phyloP scores from a whole-genome alignment of 768 basidiomycete species.

The Cystofilobasidium capitatum region DNA sequence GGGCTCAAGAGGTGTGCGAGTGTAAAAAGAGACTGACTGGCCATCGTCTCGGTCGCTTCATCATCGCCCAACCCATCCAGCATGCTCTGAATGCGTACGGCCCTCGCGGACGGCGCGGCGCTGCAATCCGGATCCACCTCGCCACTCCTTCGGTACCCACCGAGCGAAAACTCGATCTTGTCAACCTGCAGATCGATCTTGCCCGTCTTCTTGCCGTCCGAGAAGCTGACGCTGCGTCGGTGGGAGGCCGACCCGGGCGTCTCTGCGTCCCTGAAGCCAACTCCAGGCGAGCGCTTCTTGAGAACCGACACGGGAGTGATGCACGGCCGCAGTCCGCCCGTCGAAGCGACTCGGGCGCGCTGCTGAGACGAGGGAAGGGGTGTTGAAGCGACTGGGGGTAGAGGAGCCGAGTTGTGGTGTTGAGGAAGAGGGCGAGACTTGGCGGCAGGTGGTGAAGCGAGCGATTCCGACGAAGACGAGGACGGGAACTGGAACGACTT shows the following conservation, averaged over 20 bases:
- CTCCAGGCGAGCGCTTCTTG: slow-evolving; percentile 25
- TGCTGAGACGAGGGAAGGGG: slow-evolving; percentile 12
- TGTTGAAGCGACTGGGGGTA: slow-evolving; percentile 7
- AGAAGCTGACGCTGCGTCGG: slow-evolving; percentile 69
- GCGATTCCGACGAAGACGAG: slow-evolving; percentile 8
- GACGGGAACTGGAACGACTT: slow-evolving; percentile 27
- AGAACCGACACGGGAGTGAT: slow-evolving; percentile 26
- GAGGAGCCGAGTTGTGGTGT: slow-evolving; percentile 18
- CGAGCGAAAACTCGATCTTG: slow-evolving; percentile 27
- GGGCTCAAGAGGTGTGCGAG: background rate
- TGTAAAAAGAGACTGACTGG: slow-evolving; percentile 46
- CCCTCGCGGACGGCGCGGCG: slow-evolving; percentile 53
- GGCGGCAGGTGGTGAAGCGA: background rate
- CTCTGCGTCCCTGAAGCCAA: background rate
- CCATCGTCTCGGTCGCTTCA: slow-evolving; percentile 11
- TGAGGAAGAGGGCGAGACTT: slow-evolving; percentile 1
- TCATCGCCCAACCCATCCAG: slow-evolving; percentile 60
- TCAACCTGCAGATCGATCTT: slow-evolving; percentile 61
- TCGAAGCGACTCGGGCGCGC: slow-evolving; percentile 6
- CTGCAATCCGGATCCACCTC: slow-evolving; percentile 30
- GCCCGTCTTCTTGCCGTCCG: slow-evolving; percentile 81
- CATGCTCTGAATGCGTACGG: slow-evolving; percentile 72
- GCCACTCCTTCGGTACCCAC: slow-evolving; percentile 28
- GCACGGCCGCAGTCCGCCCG: slow-evolving; percentile 21
- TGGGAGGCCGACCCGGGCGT: slow-evolving; percentile 23